Percentiles rank a stretch among this genome's conserved stretches.
These are phyloP conservation scores for Colletotrichum falcatum DNA, from an alignment of 2,329 filamentous ascomycete species.

Conservation along the genomic window DNA sequence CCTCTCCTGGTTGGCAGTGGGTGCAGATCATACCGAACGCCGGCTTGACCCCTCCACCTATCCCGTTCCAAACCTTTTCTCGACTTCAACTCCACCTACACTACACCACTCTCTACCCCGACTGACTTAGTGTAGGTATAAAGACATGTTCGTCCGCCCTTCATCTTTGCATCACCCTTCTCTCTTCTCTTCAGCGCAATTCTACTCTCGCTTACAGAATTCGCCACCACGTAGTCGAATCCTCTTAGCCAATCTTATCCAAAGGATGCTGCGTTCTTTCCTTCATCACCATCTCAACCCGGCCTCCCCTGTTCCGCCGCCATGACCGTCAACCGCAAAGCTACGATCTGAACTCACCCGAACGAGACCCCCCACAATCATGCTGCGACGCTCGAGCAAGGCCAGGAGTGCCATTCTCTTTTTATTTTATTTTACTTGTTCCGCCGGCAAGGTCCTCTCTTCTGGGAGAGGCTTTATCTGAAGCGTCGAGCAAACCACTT, in stretches of 20 bases:
- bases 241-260: slow-evolving; percentile 24
- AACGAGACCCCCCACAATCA: slow-evolving; percentile 1
- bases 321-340: slow-evolving; percentile 14
- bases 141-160: slow-evolving; percentile 26
- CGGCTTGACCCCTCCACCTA: slow-evolving; percentile 32
- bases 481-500: slow-evolving; percentile 30
- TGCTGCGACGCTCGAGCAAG: slow-evolving; percentile 20
- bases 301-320: slow-evolving; percentile 38
- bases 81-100: slow-evolving; percentile 37
- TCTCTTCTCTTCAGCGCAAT: slow-evolving; percentile 40
- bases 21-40: slow-evolving; percentile 35
- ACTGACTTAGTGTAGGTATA: slow-evolving; percentile 35
- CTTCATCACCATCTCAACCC: slow-evolving; percentile 19
- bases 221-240: slow-evolving; percentile 40
- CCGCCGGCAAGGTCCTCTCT: slow-evolving; percentile 33
- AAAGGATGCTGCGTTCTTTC: slow-evolving; percentile 34
- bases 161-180: background rate
- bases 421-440: slow-evolving; percentile 30
- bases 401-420: slow-evolving; percentile 38
- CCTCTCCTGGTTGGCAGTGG: slow-evolving; percentile 26
- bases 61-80: slow-evolving; percentile 40
- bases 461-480: background rate
- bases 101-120: background rate
- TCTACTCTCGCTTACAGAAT: slow-evolving; percentile 39
- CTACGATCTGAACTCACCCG: background rate